phyloP scores from a whole-genome alignment of 2,329 filamentous ascomycete species.

The Ophiostoma novo-ulmi region DNA sequence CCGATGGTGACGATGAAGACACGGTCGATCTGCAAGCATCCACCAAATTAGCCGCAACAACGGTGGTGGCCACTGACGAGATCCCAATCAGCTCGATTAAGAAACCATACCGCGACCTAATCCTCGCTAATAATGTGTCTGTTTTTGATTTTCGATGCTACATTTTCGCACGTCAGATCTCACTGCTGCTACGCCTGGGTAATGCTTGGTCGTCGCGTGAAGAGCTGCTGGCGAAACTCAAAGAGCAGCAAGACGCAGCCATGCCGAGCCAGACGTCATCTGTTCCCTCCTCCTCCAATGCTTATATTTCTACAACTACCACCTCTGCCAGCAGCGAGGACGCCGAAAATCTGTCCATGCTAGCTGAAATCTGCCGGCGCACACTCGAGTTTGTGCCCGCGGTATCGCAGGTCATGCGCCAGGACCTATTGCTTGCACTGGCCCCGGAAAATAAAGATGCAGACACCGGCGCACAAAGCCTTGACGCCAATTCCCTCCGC shows the following conservation, averaged over 20 bases:
- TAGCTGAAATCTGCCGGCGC: conserved; percentile 82
- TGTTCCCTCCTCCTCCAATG: background rate
- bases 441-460: conserved; percentile 35
- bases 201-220: conserved; percentile 62
- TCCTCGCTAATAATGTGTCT: conserved; percentile 90
- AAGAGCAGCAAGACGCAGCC: conserved; percentile 56
- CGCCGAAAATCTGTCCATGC: conserved; percentile 66
- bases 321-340: conserved; percentile 54
- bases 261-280: conserved; percentile 40
- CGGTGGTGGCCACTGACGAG: conserved; percentile 31
- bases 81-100: conserved; percentile 58
- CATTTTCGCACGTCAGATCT: conserved; percentile 83
- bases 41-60: background rate
- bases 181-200: conserved; percentile 74
- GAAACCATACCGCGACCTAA: conserved; percentile 86
- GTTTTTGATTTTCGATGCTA: conserved; percentile 94
- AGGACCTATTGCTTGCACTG: conserved; percentile 64
- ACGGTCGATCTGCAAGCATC: conserved; percentile 48
- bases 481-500: conserved; percentile 39
- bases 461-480: conserved; percentile 5
- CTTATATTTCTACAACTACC: conserved; percentile 38
- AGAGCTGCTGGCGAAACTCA: conserved; percentile 57
- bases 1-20: conserved; percentile 39
- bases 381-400: conserved; percentile 79
- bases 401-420: conserved; percentile 71